phyloP scores from a whole-genome alignment of 805 yeast species.

The Cyberlindnera euphorbiae region DNA sequence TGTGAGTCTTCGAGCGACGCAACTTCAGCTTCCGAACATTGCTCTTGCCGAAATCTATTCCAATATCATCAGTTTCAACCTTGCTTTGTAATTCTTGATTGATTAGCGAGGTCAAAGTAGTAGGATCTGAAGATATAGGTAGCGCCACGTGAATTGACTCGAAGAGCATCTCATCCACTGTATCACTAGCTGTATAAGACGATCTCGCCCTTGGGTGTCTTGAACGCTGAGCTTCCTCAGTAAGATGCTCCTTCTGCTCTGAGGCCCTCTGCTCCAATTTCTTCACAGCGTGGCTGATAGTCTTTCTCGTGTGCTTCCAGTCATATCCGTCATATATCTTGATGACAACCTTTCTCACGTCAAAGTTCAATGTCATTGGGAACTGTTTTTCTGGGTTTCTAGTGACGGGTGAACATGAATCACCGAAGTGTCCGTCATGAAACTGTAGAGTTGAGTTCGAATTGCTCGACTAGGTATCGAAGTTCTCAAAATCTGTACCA shows the following conservation, averaged over 20 bases:
- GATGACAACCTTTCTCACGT: conserved; percentile 35
- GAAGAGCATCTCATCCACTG: conserved; percentile 61
- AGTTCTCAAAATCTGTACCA: too few relatives aligned
- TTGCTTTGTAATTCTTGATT: conserved; percentile 42
- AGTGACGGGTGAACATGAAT: not conserved
- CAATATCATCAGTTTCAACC: conserved; percentile 15
- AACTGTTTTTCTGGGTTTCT: conserved; percentile 2
- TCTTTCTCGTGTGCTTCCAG: conserved; percentile 72
- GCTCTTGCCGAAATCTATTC: conserved; percentile 20
- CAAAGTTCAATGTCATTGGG: conserved; percentile 25
- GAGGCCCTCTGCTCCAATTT: conserved; percentile 49
- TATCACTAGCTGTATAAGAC: conserved; percentile 11
- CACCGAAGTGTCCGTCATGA: conserved; percentile 24
- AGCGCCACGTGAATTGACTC: conserved; percentile 73
- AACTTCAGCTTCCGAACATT: conserved; percentile 45
- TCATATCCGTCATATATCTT: conserved; percentile 87
- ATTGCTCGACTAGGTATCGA: conserved; percentile 10
- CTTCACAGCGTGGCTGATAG: conserved; percentile 61
- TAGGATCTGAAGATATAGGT: conserved; percentile 43
- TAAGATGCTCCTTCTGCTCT: conserved; percentile 12
- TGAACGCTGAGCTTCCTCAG: conserved; percentile 2
- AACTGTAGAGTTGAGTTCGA: conserved; percentile 22
- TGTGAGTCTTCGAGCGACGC: conserved; percentile 60
- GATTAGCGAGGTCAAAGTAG: conserved; percentile 45
- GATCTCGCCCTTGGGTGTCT: conserved; percentile 1